phyloP scores from a whole-genome alignment of 1,284 basidiomycete species.

The Ganoderma sp. region DNA sequence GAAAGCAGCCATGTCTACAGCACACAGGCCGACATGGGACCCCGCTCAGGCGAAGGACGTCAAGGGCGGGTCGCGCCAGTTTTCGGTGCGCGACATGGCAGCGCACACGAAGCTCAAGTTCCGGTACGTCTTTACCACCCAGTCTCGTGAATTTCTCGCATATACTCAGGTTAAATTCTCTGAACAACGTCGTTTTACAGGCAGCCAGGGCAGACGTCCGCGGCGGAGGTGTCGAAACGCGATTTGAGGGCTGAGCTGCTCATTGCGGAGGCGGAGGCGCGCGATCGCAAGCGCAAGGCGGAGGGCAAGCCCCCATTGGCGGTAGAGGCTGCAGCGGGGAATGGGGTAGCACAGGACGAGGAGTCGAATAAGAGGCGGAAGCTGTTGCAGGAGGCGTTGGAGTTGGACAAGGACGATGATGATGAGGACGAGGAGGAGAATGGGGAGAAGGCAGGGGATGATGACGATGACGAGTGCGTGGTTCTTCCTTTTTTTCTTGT shows the following conservation, averaged over 20 bases:
- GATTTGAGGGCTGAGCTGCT: constrained; percentile 86
- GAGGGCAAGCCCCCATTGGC: constrained; percentile 61
- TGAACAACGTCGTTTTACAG: constrained; percentile 42
- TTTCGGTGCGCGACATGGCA: constrained; percentile 89
- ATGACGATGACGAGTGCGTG: constrained; percentile 54
- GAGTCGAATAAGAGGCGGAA: constrained; percentile 42
- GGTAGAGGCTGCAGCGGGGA: constrained; percentile 30
- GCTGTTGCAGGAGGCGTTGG: constrained; percentile 81
- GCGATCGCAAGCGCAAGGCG: constrained; percentile 89
- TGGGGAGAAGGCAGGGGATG: constrained; percentile 44
- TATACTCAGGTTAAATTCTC: neutral
- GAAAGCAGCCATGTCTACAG: constrained; percentile 71
- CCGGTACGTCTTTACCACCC: constrained; percentile 53
- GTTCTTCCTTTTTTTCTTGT: constrained; percentile 10
- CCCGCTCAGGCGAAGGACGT: constrained; percentile 85
- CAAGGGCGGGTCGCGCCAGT: constrained; percentile 87
- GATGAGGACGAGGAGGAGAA: constrained; percentile 51
- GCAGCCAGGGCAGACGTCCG: constrained; percentile 84
- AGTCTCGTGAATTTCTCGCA: neutral
- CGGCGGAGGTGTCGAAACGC: constrained; percentile 73
- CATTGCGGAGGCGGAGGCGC: constrained; percentile 81
- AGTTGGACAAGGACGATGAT: constrained; percentile 87
- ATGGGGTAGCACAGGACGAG: constrained; percentile 32
- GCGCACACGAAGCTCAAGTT: constrained; percentile 96
- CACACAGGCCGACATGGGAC: constrained; percentile 90